These are phyloP conservation scores for Ustilago lituana DNA, from an alignment of 1,284 basidiomycete species.

Conservation along the genomic window DNA sequence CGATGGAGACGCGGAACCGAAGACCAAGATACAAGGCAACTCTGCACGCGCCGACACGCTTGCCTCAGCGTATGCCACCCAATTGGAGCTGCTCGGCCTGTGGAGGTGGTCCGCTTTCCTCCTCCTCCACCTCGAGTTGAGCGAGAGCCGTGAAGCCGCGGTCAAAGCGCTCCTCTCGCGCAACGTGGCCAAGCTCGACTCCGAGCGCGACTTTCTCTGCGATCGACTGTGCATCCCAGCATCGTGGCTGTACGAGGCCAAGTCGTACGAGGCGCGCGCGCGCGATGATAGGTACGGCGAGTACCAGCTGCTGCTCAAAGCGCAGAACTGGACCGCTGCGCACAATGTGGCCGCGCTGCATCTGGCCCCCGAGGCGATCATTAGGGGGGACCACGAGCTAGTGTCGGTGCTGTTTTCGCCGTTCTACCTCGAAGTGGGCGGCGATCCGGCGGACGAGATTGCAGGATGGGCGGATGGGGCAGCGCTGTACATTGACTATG, in stretches of 20 bases:
- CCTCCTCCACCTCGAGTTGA: slow-evolving; percentile 84
- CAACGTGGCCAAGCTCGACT: slow-evolving; percentile 75
- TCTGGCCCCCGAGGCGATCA: slow-evolving; percentile 88
- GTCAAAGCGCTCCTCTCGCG: slow-evolving; percentile 83
- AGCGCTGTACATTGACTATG: slow-evolving; percentile 59
- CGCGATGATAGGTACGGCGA: slow-evolving; percentile 77
- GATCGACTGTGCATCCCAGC: slow-evolving; percentile 82
- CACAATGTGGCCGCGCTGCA: slow-evolving; percentile 82
- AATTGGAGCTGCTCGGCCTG: slow-evolving; percentile 82
- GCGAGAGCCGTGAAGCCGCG: slow-evolving; percentile 75
- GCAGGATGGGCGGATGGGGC: slow-evolving; percentile 64
- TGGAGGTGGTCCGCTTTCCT: slow-evolving; percentile 90
- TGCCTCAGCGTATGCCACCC: slow-evolving; percentile 83
- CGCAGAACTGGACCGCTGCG: slow-evolving; percentile 77
- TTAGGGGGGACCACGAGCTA: slow-evolving; percentile 80
- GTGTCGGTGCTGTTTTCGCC: slow-evolving; percentile 79
- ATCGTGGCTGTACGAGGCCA: slow-evolving; percentile 87
- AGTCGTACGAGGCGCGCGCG: slow-evolving; percentile 75
- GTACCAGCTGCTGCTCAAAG: slow-evolving; percentile 80
- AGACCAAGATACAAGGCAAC: slow-evolving; percentile 36
- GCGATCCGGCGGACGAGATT: slow-evolving; percentile 59
- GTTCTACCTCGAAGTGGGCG: slow-evolving; percentile 76
- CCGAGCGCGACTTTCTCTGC: slow-evolving; percentile 78
- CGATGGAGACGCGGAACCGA: slow-evolving; percentile 55
- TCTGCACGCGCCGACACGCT: slow-evolving; percentile 80